Base-by-base conservation (phyloP, 306 rosid species). In the Dryas alaskensis region DNA sequence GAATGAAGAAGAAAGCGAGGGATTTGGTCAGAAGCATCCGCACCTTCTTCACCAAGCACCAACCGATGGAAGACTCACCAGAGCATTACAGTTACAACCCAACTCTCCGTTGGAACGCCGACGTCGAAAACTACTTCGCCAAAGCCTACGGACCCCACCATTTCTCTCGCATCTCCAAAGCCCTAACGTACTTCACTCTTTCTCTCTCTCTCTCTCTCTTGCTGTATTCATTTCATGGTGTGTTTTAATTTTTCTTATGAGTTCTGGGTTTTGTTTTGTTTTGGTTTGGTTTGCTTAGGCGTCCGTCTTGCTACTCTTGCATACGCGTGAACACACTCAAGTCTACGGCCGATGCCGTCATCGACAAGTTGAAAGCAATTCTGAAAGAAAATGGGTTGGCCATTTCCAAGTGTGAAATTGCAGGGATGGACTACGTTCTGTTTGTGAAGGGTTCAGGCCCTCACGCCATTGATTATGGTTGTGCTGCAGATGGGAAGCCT, bases 401-500 rank as follows among this genome's bases (percentile, higher is more conserved):
- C 4, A 75, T 89, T 72, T 88, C 90, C 0, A 91, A 85, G 80
- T 94, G 97, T 75, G 80, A 73, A 69, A 63, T 91, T 55, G 87
- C 89, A 14, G 98, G 87, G 53, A 70, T 94, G 54, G 95, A 91
- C 69, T 87, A 94, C 79, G 94, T 94, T 53, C 78, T 94, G 60
- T 87, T 91, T 80, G 92, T 86, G 60, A 74, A 73, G 90, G 98
- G 98, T 67, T 89, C 98, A 3, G 98, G 95, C 50, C 97, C 97
- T 3, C 94, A 86, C 67, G 14, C 69, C 27, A 81, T 94, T 76
- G 86, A 86, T 79, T 94, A 94, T 54, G 89, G 84, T 37, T 69
- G 69, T 84, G 84, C 11, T 78, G 85, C 17, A 39, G 80, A 69
- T 83, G 81, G 84, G 49, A 80, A 66, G 75, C 84, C 88, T 77